A percentile compares a stretch with the other conserved stretches of the same genome.
Conservation (phyloP, 2,329 filamentous ascomycete genomes). For the Pleomassaria siparia region DNA sequence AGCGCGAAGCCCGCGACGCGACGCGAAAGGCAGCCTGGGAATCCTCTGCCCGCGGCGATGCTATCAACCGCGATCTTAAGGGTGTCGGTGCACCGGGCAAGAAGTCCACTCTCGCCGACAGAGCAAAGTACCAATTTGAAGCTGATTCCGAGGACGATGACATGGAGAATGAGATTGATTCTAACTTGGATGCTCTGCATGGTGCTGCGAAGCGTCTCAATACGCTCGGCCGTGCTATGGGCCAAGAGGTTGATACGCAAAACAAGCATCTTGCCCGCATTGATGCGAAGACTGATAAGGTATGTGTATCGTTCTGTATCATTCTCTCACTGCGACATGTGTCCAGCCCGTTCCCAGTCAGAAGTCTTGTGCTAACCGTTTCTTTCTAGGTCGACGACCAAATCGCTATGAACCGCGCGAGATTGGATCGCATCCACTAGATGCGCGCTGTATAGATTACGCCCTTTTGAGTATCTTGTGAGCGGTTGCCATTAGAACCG, state of each 20-base stretch:
- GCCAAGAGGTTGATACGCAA: conserved; percentile 72
- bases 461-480: neutral
- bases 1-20: conserved; percentile 59
- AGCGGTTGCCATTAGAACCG: neutral
- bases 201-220: conserved; percentile 71
- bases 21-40: conserved; percentile 56
- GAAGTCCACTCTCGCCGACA: conserved; percentile 24
- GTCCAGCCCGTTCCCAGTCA: neutral
- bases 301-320: conserved; percentile 70
- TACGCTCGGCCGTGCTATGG: conserved; percentile 71
- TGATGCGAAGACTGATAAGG: conserved; percentile 76
- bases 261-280: conserved; percentile 78
- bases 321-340: neutral
- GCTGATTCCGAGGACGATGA: conserved; percentile 56
- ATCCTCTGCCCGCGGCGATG: conserved; percentile 27
- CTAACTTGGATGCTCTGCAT: conserved; percentile 37
- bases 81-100: conserved; percentile 14
- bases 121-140: conserved; percentile 32
- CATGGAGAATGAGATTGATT: conserved; percentile 59
- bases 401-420: conserved; percentile 75
- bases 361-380: neutral
- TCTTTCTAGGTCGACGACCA: conserved; percentile 55
- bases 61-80: conserved; percentile 18
- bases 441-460: neutral
- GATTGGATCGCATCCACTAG: conserved; percentile 64